Percentiles rank a stretch among this genome's conserved stretches.
Evolutionary conservation across 2,329 filamentous ascomycete genomes (phyloP).

Genomic region (Lecanicillium sp.): DNA sequence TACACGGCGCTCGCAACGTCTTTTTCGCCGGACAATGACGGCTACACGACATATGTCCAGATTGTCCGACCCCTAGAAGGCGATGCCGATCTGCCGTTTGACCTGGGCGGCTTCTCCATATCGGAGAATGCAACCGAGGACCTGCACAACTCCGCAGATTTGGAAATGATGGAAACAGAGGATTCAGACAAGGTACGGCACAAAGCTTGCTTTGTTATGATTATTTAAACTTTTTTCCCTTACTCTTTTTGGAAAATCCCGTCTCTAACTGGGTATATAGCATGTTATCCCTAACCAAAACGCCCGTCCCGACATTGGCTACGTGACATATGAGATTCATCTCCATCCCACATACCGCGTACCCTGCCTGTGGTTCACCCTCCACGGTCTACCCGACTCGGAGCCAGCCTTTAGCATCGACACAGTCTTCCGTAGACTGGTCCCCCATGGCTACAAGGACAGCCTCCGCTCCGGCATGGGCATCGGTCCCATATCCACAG

Average conservation of each 20-base stretch:
- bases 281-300: slow-evolving; percentile 32
- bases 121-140: slow-evolving; percentile 20
- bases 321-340: slow-evolving; percentile 67
- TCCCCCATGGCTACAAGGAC: slow-evolving; percentile 59
- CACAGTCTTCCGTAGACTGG: slow-evolving; percentile 63
- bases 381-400: slow-evolving; percentile 51
- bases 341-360: slow-evolving; percentile 69
- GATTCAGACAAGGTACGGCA: slow-evolving; percentile 44
- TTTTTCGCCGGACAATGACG: slow-evolving; percentile 33
- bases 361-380: slow-evolving; percentile 69
- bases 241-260: too few relatives aligned
- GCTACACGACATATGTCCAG: slow-evolving; percentile 48
- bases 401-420: slow-evolving; percentile 58
- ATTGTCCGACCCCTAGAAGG: slow-evolving; percentile 50
- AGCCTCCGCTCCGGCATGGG: slow-evolving; percentile 52
- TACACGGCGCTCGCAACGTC: slow-evolving; percentile 45
- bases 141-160: slow-evolving; percentile 29
- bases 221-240: not conserved
- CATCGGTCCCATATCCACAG: slow-evolving; percentile 69
- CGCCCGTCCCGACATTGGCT: slow-evolving; percentile 30
- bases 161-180: slow-evolving; percentile 45
- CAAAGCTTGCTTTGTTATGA: slow-evolving; percentile 10
- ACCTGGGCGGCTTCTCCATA: slow-evolving; percentile 42
- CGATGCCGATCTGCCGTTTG: slow-evolving; percentile 40
- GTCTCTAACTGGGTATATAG: slow-evolving; percentile 27